These are phyloP conservation scores for Dothideomycetes sp. DNA, from an alignment of 2,329 filamentous ascomycete genomes.

Conservation along the genomic window DNA sequence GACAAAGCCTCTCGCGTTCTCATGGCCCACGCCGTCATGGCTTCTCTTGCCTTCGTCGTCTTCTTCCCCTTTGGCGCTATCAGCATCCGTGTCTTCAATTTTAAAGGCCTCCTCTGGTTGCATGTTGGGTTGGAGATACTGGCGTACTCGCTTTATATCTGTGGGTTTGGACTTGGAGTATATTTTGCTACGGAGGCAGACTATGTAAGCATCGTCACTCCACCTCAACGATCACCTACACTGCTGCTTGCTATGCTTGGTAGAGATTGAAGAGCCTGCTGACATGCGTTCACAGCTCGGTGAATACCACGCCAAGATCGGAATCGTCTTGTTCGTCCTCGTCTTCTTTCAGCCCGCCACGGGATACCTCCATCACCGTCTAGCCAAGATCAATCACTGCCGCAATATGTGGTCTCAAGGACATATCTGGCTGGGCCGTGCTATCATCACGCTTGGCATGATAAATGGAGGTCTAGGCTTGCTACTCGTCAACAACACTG, in stretches of 20 bases:
- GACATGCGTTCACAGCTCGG: slow-evolving; percentile 18
- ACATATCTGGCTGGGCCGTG: slow-evolving; percentile 18
- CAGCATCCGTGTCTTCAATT: slow-evolving; percentile 30
- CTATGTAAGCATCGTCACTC: slow-evolving; percentile 15
- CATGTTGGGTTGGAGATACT: slow-evolving; percentile 37
- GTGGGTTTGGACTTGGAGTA: slow-evolving; percentile 40
- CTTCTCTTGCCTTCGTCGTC: slow-evolving; percentile 32
- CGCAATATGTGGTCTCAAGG: slow-evolving; percentile 32
- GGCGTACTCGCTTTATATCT: slow-evolving; percentile 35
- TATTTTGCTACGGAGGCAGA: slow-evolving; percentile 32
- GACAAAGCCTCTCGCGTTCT: slow-evolving; percentile 9
- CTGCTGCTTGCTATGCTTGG: too few relatives aligned
- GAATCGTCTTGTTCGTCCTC: slow-evolving; percentile 37
- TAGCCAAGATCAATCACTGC: slow-evolving; percentile 35
- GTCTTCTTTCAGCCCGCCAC: slow-evolving; percentile 45
- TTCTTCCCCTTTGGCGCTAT: slow-evolving; percentile 35
- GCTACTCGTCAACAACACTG: slow-evolving; percentile 3
- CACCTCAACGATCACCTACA: too few relatives aligned
- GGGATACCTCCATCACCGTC: slow-evolving; percentile 40
- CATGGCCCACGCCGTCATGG: slow-evolving; percentile 32
- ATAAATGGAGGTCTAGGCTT: slow-evolving; percentile 9
- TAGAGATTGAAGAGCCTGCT: too few relatives aligned
- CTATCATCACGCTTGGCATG: slow-evolving; percentile 10
- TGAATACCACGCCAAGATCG: slow-evolving; percentile 41
- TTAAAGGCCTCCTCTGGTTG: slow-evolving; percentile 32